Percentiles rank a stretch among this genome's conserved stretches.
Conservation (phyloP, 2,329 filamentous ascomycete genomes). For the Drechslerella coelobrocha region DNA sequence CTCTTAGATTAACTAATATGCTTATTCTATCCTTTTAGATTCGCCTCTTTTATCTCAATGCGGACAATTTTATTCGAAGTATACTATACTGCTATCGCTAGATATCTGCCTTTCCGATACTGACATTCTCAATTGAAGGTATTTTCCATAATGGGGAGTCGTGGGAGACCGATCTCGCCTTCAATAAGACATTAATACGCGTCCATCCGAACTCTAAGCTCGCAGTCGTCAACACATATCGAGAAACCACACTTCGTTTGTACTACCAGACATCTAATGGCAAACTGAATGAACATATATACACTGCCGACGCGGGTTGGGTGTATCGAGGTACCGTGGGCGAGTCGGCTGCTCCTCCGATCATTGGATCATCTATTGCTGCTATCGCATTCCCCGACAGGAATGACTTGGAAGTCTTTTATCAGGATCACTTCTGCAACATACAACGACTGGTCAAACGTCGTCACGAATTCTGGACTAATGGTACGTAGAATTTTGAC, state of each 20-base stretch:
- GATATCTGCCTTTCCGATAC: background rate
- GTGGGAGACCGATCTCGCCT: conserved; percentile 3
- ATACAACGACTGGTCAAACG: conserved; percentile 6
- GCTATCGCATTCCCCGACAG: conserved; percentile 4
- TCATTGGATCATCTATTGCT: background rate
- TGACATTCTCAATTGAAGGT: conserved; percentile 7
- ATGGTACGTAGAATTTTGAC: conserved; percentile 1
- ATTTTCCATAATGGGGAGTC: conserved; percentile 6
- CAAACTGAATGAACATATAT: conserved; percentile 5
- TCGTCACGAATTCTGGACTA: background rate
- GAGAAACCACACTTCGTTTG: background rate
- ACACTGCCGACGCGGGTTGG: background rate
- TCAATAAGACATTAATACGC: conserved; percentile 7
- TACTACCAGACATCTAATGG: conserved; percentile 6
- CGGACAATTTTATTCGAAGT: conserved; percentile 7
- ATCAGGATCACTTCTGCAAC: conserved; percentile 3
- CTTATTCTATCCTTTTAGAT: conserved; percentile 4
- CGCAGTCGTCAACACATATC: background rate
- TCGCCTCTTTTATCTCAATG: conserved; percentile 14
- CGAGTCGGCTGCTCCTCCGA: background rate
- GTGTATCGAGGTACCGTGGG: conserved; percentile 2
- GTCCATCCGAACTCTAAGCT: conserved; percentile 11
- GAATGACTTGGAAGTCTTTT: conserved; percentile 4
- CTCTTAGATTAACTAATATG: too few relatives aligned
- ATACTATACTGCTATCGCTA: too few relatives aligned